These are phyloP conservation scores for Pseudogymnoascus sp. DNA, from an alignment of 2,329 filamentous ascomycete species.

Conservation along the genomic window DNA sequence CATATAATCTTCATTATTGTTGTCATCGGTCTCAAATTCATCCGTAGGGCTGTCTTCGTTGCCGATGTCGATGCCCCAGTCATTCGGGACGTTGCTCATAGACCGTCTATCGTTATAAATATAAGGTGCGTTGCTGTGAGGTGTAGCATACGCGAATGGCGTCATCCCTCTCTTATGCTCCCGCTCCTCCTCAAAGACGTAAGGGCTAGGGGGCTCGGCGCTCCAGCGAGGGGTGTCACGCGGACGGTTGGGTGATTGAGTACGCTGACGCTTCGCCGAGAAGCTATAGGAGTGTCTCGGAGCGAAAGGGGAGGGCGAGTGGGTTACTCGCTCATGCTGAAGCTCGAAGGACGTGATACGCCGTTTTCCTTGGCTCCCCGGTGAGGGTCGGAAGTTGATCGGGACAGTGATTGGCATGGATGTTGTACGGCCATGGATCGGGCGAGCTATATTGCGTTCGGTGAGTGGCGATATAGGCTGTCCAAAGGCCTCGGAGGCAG, in stretches of 20 bases:
- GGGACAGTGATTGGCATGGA: conserved; percentile 44
- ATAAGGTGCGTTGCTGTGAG: conserved; percentile 56
- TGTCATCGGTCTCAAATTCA: conserved; percentile 22
- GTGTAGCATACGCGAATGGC: conserved; percentile 67
- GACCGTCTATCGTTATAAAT: conserved; percentile 9
- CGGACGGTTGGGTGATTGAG: conserved; percentile 49
- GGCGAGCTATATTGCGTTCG: conserved; percentile 34
- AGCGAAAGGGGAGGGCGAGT: conserved; percentile 14
- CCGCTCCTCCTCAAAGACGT: conserved; percentile 20
- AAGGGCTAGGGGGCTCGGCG: conserved; percentile 27
- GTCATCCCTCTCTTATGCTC: conserved; percentile 43
- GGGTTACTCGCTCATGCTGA: conserved; percentile 19
- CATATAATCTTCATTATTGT: conserved; percentile 24
- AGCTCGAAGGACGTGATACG: conserved; percentile 40
- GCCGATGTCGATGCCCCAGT: conserved; percentile 14
- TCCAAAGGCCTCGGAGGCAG: conserved; percentile 19
- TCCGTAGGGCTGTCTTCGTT: conserved; percentile 20
- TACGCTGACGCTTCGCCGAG: conserved; percentile 30
- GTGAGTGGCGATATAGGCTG: conserved; percentile 21
- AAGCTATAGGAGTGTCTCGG: conserved; percentile 12
- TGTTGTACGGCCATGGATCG: conserved; percentile 44
- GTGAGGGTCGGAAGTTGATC: conserved; percentile 33
- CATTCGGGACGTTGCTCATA: neutral
- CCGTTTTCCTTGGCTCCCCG: conserved; percentile 33
- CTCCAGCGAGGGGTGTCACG: conserved; percentile 52